Percentiles rank a stretch among this genome's conserved stretches.
These are phyloP conservation scores for Botrytis elliptica DNA, from an alignment of 2,329 filamentous ascomycete genomes.

Conservation along the genomic window DNA sequence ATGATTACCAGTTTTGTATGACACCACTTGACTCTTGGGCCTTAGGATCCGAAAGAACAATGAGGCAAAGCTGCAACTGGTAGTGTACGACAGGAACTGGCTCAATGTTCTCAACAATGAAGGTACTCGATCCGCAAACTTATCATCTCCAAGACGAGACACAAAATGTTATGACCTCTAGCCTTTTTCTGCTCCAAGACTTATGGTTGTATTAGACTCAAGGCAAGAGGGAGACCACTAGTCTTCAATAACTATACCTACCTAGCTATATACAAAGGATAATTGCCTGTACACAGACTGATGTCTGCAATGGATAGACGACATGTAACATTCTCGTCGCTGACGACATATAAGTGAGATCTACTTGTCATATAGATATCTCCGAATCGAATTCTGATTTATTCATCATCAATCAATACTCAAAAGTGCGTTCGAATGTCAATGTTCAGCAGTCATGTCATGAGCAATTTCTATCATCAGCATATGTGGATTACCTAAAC, in stretches of 20 bases:
- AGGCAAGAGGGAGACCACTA: neutral
- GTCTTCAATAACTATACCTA: neutral
- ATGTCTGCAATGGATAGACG: neutral
- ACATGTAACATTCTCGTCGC: neutral
- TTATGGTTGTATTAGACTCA: neutral
- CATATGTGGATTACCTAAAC: neutral
- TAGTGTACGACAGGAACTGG: neutral
- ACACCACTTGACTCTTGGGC: neutral
- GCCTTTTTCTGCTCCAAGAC: rapidly evolving
- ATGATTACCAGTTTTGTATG: neutral
- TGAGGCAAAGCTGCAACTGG: neutral
- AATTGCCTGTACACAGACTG: neutral
- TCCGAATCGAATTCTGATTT: neutral
- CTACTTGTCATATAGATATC: rapidly evolving
- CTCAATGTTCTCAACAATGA: neutral
- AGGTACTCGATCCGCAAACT: neutral
- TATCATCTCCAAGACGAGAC: neutral
- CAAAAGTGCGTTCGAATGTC: neutral
- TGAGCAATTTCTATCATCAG: neutral
- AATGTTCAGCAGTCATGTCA: neutral
- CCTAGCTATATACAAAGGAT: neutral
- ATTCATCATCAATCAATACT: neutral
- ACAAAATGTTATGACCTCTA: neutral
- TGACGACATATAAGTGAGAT: neutral
- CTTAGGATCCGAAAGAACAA: neutral